phyloP scores from a whole-genome alignment of 2,329 filamentous ascomycete species.

The Colletotrichum brevisporum region DNA sequence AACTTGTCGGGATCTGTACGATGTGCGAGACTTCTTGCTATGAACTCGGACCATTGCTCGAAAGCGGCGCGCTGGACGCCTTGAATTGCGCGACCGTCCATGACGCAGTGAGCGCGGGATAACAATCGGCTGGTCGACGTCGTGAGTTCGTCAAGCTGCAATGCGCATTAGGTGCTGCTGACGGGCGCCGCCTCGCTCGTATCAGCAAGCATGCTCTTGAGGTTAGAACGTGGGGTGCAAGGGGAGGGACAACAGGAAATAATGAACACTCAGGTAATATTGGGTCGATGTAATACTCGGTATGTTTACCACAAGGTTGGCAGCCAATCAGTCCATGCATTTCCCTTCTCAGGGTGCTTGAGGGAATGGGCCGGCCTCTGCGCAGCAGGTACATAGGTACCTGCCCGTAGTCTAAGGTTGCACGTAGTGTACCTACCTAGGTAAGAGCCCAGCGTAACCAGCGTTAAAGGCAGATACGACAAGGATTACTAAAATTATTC shows the following conservation, averaged over 20 bases:
- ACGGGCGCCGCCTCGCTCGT: conserved; percentile 9
- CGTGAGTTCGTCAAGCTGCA: conserved; percentile 17
- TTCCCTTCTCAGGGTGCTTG: conserved; percentile 1
- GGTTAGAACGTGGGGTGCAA: background rate
- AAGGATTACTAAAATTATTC: too few species aligned
- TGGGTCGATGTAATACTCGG: background rate
- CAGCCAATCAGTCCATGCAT: background rate
- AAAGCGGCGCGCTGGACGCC: conserved; percentile 45
- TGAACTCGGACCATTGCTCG: conserved; percentile 65
- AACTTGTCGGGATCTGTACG: conserved; percentile 70
- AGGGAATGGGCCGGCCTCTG: background rate
- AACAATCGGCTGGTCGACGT: background rate
- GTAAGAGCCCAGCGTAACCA: too few species aligned
- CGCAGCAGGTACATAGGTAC: too few species aligned
- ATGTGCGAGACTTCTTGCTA: conserved; percentile 62
- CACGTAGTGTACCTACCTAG: too few species aligned
- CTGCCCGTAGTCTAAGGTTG: too few species aligned
- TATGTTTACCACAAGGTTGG: background rate
- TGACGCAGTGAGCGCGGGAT: conserved; percentile 12
- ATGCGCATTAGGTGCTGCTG: conserved; percentile 31
- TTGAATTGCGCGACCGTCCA: conserved; percentile 38
- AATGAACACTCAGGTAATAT: background rate
- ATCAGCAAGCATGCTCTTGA: conserved; percentile 25
- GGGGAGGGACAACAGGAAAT: background rate
- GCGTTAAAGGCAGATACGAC: too few species aligned